Evolutionary conservation across 192 early-diverging fungal genomes (phyloP), one percentile per base, ranked within the genome.

Genomic region (Geranomyces variabilis): DNA sequence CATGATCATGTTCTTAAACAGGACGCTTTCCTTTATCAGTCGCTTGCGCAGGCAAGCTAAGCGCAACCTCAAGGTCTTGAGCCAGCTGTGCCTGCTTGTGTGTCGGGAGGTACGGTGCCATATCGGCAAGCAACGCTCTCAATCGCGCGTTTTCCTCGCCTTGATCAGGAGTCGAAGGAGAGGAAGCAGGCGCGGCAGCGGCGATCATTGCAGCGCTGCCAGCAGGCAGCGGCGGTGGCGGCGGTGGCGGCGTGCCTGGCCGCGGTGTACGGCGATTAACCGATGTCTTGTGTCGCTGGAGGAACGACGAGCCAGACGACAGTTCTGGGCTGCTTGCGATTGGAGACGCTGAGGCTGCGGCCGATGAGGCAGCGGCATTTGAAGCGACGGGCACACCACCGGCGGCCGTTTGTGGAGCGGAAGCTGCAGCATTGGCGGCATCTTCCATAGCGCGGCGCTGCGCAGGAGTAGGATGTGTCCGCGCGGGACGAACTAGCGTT

Each of bases 91-190:
- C 33, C 60, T 56, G 58, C 60, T 56, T 41, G 36, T 41, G 36
- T 41, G 36, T 41, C 36, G 36, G 36, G 13, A 62, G 26, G 34
- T 59, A 49, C 9, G 24, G 51, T 8, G 30, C 15, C 57, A 70
- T n/a, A 8, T 41, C 57, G 10, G 33, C 69, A 12, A 70, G 47
- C 2, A 62, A 31, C 26, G 26, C 57, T 34, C 60, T 59, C 56
- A 70, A 26, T 13, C 47, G 56, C 43, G 31, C 19, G 13, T 60
- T 44, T 5, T 60, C 57, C 12, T 61, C 69, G 2, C 33, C 57
- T 1, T 63, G 51, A 22, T 26, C 33, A 21, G 14, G 10, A 36
- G 7, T 15, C 15, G 9, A 22, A 43, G 29, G 26, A 22, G 22
- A 56, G 6, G 53, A 36, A 21, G 14, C 28, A 41, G 36, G 3